Percentiles rank a stretch among this genome's conserved stretches.
These are phyloP conservation scores for Conoideocrella luteorostrata DNA, from an alignment of 2,329 filamentous ascomycete species.

Conservation along the genomic window DNA sequence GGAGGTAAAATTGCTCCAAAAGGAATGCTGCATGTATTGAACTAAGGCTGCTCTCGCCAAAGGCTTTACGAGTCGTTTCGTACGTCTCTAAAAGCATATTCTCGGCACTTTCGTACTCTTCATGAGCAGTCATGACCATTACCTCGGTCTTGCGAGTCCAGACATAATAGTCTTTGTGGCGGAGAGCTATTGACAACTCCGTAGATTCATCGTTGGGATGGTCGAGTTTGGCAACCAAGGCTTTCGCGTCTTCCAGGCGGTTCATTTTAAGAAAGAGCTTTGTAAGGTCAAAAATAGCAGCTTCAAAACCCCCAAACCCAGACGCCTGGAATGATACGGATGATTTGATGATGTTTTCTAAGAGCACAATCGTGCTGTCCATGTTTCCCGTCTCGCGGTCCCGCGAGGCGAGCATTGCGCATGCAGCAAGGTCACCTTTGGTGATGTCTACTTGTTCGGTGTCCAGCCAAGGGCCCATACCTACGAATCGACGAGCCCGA, in stretches of 20 bases:
- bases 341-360: too few relatives aligned
- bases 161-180: too few relatives aligned
- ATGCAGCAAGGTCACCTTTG: neutral
- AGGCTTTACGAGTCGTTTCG: neutral
- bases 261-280: neutral
- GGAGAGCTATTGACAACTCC: too few relatives aligned
- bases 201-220: too few relatives aligned
- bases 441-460: neutral
- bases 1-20: neutral
- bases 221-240: too few relatives aligned
- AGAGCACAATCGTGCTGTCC: neutral
- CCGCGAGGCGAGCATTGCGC: neutral
- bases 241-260: too few relatives aligned
- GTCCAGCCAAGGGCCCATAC: neutral
- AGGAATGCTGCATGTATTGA: neutral
- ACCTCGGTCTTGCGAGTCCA: too few relatives aligned
- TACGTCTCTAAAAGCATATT: too few relatives aligned
- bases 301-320: too few relatives aligned
- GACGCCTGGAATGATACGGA: too few relatives aligned
- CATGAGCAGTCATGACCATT: too few relatives aligned
- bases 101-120: too few relatives aligned
- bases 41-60: neutral
- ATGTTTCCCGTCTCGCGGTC: neutral
- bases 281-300: neutral
- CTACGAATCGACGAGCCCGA: neutral